A percentile compares a stretch with the other conserved stretches of the same genome.
Evolutionary conservation across 768 basidiomycete species (phyloP).

Genomic region (Suillus americanus): DNA sequence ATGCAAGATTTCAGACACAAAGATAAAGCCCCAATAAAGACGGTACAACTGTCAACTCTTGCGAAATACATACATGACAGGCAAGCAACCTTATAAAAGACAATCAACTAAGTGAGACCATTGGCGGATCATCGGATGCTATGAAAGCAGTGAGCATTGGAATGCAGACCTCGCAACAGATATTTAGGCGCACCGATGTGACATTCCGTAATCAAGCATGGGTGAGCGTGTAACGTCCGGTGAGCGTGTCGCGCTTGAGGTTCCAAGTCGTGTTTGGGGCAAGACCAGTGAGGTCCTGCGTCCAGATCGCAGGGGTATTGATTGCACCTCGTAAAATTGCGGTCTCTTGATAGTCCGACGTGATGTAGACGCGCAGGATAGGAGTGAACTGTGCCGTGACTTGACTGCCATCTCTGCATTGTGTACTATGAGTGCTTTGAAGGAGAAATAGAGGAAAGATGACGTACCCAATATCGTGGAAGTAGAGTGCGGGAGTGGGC

Average conservation of each 20-base stretch:
- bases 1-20: neutral
- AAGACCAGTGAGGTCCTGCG: neutral
- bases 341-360: constrained; percentile 3
- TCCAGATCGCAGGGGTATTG: neutral
- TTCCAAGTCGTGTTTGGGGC: neutral
- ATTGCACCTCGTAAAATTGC: neutral
- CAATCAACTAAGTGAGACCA: neutral
- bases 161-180: too few species aligned
- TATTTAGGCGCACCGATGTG: neutral
- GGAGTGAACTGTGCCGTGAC: neutral
- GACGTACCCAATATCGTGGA: neutral
- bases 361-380: constrained; percentile 1
- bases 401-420: neutral
- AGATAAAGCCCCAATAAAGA: neutral
- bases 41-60: neutral
- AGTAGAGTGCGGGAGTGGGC: neutral
- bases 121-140: neutral
- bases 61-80: neutral
- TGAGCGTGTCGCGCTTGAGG: neutral
- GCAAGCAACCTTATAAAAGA: too few species aligned
- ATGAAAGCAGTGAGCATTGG: neutral
- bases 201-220: neutral
- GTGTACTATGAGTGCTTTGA: neutral
- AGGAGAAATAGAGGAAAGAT: neutral
- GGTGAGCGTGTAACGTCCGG: neutral